Percentiles rank a stretch among this genome's conserved stretches.
These are phyloP conservation scores for Linum usitatissimum DNA, from an alignment of 345 rosid genomes.

Conservation along the genomic window DNA sequence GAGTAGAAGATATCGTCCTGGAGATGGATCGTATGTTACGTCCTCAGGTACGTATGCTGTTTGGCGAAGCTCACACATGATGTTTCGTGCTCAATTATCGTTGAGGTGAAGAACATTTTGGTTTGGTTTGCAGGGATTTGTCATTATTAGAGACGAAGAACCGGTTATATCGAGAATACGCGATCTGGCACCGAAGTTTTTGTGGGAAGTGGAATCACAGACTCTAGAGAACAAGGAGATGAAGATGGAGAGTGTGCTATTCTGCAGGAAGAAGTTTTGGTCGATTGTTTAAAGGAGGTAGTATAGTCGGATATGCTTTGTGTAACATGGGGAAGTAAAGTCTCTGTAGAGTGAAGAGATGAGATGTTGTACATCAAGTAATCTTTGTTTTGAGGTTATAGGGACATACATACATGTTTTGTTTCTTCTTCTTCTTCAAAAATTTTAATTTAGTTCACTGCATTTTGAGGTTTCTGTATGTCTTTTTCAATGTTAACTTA, in stretches of 20 bases:
- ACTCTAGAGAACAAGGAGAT: slow-evolving; percentile 46
- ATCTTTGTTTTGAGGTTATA: too few relatives aligned
- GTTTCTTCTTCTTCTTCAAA: too few relatives aligned
- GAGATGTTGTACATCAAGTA: too few relatives aligned
- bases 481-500: too few relatives aligned
- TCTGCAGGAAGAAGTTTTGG: slow-evolving; percentile 87
- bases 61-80: background rate
- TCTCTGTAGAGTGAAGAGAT: too few relatives aligned
- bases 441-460: too few relatives aligned
- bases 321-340: too few relatives aligned
- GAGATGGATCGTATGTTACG: slow-evolving; percentile 87
- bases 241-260: slow-evolving; percentile 47
- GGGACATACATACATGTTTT: too few relatives aligned
- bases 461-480: too few relatives aligned
- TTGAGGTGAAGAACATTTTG: background rate
- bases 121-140: slow-evolving; percentile 48
- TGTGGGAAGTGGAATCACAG: slow-evolving; percentile 72
- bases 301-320: too few relatives aligned
- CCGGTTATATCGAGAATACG: slow-evolving; percentile 37
- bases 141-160: slow-evolving; percentile 73
- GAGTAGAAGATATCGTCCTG: slow-evolving; percentile 69
- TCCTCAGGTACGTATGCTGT: slow-evolving; percentile 48
- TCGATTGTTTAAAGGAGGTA: slow-evolving; percentile 28
- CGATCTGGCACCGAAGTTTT: slow-evolving; percentile 55
- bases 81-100: background rate